Base-by-base conservation (phyloP, 768 basidiomycete genomes). In the Mycena venus region DNA sequence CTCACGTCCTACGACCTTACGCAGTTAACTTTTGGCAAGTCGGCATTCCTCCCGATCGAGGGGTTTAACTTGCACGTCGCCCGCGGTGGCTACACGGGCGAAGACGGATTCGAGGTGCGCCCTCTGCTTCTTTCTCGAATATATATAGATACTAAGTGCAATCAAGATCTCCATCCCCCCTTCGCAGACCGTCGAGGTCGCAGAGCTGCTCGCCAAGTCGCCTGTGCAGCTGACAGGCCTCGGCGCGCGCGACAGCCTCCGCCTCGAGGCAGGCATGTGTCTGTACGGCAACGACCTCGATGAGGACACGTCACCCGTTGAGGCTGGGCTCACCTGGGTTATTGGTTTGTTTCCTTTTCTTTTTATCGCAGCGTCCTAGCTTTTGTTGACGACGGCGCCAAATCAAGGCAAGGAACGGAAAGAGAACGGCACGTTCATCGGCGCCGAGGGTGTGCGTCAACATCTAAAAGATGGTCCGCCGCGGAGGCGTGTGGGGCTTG, bases 211-310 rank as follows among this genome's bases (percentile, higher is more conserved):
- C 15, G 86, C 88, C 27, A 86, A 91, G 49, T 83, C 88, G 4
- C 88, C 92, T 2, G 95, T 98, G 2, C 92, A 95, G 81, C 88
- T 98, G 7, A 92, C 94, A 0, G 98, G 98, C 17, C 90, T 99
- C 5, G 98, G 96, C 31, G 96, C 97, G 4, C 90, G 98, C 42
- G 98, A 99, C 81, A 96, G 94, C 75, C 85, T 99, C n/a, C 91
- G 98, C 27, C 86, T 99, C 49, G 98, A 99, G 84, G 98, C 98
- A 0, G 98, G 98, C 14, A 93, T 99, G 92, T 99, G 98, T 83
- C 86, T 99, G 36, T 98, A 99, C 80, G 98, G 98, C 0, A 93
- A 96, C 77, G 98, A 99, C 79, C 85, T 99, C 19, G 94, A 97
- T 81, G 97, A 99, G 83, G 86, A 86, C 53, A 95, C 93, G 3